Evolutionary conservation across 345 rosid species (phyloP).

Genomic region (Populus euphratica): DNA sequence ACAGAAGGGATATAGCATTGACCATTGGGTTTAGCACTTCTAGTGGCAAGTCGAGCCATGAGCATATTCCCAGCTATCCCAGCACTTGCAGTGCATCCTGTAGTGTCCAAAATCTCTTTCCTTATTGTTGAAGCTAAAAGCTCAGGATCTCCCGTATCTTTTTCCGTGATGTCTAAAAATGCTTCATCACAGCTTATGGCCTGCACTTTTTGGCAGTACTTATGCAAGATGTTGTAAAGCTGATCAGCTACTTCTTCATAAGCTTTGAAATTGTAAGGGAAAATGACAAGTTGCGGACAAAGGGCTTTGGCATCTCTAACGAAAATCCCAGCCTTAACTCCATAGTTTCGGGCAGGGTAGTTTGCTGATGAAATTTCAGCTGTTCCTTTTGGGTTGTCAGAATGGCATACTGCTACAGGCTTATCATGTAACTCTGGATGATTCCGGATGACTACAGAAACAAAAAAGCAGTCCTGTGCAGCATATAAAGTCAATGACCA

Average conservation of each 20-base stretch:
- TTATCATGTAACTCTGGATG: slow-evolving; percentile 63
- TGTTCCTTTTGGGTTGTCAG: slow-evolving; percentile 87
- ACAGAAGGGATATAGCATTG: slow-evolving; percentile 67
- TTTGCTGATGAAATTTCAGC: slow-evolving; percentile 98
- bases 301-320: slow-evolving; percentile 85
- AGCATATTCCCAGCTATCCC: slow-evolving; percentile 91
- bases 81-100: slow-evolving; percentile 87
- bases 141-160: slow-evolving; percentile 51
- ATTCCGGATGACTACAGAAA: slow-evolving; percentile 77
- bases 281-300: slow-evolving; percentile 77
- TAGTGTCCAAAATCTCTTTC: slow-evolving; percentile 66
- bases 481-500: slow-evolving; percentile 22
- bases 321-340: slow-evolving; percentile 89
- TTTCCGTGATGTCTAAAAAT: slow-evolving; percentile 65
- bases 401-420: slow-evolving; percentile 93
- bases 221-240: slow-evolving; percentile 79
- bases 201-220: slow-evolving; percentile 81
- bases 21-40: slow-evolving; percentile 88
- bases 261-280: slow-evolving; percentile 87
- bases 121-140: slow-evolving; percentile 63
- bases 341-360: slow-evolving; percentile 86
- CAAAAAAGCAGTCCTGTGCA: slow-evolving; percentile 91
- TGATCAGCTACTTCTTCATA: slow-evolving; percentile 96
- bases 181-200: slow-evolving; percentile 99
- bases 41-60: slow-evolving; percentile 93